Conservation (phyloP, 805 yeast genomes). For the Metschnikowia dekortorum region DNA sequence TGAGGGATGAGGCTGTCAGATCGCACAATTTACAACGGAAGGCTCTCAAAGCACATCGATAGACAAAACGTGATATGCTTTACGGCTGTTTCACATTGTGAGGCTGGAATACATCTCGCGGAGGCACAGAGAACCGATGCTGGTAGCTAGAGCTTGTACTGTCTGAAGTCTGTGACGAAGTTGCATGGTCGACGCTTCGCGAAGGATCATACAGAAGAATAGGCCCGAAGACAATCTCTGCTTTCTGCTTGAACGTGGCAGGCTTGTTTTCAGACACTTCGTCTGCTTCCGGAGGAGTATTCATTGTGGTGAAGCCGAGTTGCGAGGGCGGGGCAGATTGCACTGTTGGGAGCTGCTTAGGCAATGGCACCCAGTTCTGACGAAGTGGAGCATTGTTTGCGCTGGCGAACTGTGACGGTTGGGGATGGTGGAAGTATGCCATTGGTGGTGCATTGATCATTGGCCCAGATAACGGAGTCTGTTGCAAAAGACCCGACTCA, state of each 20-base stretch:
- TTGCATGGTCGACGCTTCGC: conserved; percentile 13
- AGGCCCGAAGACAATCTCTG: conserved; percentile 33
- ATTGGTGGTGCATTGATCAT: conserved; percentile 1
- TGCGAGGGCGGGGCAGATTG: conserved; percentile 23
- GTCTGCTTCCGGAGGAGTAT: not conserved
- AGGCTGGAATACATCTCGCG: conserved; percentile 35
- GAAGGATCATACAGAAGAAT: conserved; percentile 40
- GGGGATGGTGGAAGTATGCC: conserved; percentile 4
- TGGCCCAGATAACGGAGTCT: not conserved
- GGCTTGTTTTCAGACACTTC: not conserved
- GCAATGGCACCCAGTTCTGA: conserved; percentile 2
- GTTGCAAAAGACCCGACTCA: not conserved
- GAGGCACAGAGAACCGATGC: conserved; percentile 25
- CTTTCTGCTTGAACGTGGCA: not conserved
- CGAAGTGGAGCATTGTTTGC: not conserved
- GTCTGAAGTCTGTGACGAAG: conserved; percentile 12
- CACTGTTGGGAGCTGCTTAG: conserved; percentile 6
- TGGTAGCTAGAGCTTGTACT: not conserved
- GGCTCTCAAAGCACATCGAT: too few relatives aligned
- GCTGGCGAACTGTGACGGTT: not conserved
- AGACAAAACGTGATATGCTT: too few relatives aligned
- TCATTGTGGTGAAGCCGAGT: conserved; percentile 8
- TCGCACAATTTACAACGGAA: too few relatives aligned
- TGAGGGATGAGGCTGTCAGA: too few relatives aligned
- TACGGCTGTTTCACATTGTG: conserved; percentile 13